Conservation (phyloP, 352 stramenopile genomes). For the Globisporangium solare region DNA sequence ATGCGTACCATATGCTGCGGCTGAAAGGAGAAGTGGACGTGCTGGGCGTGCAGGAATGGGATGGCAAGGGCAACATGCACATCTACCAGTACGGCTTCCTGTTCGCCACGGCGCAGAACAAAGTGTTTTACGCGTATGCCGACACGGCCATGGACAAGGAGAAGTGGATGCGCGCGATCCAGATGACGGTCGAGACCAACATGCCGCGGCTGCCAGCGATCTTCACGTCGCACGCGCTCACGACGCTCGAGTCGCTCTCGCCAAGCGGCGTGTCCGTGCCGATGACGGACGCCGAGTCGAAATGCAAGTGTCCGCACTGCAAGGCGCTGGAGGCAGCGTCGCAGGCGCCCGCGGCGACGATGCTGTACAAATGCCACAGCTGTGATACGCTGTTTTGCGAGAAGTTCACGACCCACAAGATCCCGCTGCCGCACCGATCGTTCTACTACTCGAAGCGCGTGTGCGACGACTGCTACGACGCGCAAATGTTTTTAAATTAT, state of each 20-base stretch:
- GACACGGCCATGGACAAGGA: conserved; percentile 88
- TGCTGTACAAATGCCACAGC: conserved; percentile 82
- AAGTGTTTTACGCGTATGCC: conserved; percentile 87
- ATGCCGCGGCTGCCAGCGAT: conserved; percentile 51
- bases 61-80: conserved; percentile 90
- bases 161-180: conserved; percentile 87
- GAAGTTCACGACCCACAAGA: conserved; percentile 75
- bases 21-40: conserved; percentile 87
- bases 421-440: conserved; percentile 72
- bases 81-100: conserved; percentile 89
- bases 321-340: conserved; percentile 31
- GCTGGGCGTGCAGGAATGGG: conserved; percentile 87
- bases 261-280: conserved; percentile 43
- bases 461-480: conserved; percentile 79
- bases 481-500: conserved; percentile 84
- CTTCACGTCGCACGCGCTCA: conserved; percentile 32
- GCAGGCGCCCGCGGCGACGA: conserved; percentile 22
- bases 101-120: conserved; percentile 85
- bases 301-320: conserved; percentile 68
- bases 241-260: conserved; percentile 42
- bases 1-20: conserved; percentile 86
- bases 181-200: conserved; percentile 82
- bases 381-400: conserved; percentile 79
- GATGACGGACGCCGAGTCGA: conserved; percentile 50
- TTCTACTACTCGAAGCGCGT: conserved; percentile 86